Percentiles rank a stretch among this genome's conserved stretches.
Evolutionary conservation across 495 filamentous ascomycete species (phyloP).

Genomic region (Podospora anserina): DNA sequence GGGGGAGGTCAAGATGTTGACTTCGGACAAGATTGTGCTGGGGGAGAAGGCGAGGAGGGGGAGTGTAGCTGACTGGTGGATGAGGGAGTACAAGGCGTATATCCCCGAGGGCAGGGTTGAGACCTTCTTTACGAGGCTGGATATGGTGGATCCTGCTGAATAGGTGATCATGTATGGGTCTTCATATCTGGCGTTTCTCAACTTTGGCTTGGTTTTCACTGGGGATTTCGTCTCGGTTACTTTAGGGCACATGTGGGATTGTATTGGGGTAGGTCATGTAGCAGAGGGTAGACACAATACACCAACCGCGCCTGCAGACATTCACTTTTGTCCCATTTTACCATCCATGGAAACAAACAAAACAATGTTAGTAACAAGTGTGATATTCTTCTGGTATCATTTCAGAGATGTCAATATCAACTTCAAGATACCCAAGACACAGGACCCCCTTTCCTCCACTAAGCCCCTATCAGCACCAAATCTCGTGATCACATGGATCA

Average conservation of each 20-base stretch:
- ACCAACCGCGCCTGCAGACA: no score
- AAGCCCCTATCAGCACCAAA: slow-evolving; percentile 3
- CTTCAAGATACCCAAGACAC: neutral
- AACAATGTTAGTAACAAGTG: no score
- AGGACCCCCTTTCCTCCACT: neutral
- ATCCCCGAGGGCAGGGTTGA: slow-evolving; percentile 19
- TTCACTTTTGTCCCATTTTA: no score
- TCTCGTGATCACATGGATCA: slow-evolving; percentile 11
- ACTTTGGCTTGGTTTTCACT: neutral
- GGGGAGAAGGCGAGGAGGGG: neutral
- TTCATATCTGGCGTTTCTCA: neutral
- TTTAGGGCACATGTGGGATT: no score
- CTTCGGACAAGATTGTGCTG: slow-evolving; percentile 20
- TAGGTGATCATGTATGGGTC: neutral
- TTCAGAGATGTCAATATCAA: no score
- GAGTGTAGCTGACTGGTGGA: slow-evolving; percentile 25
- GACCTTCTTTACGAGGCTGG: slow-evolving; percentile 15
- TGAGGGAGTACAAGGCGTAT: slow-evolving; percentile 19
- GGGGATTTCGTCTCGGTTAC: no score
- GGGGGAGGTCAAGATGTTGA: slow-evolving; percentile 18
- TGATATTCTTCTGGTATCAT: no score
- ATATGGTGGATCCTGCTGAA: slow-evolving; percentile 15
- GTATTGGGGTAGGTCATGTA: no score
- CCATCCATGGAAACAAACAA: no score
- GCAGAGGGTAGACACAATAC: no score